Conservation (phyloP, 1,284 basidiomycete genomes). For the Ceratorhiza oryzae-sativae region DNA sequence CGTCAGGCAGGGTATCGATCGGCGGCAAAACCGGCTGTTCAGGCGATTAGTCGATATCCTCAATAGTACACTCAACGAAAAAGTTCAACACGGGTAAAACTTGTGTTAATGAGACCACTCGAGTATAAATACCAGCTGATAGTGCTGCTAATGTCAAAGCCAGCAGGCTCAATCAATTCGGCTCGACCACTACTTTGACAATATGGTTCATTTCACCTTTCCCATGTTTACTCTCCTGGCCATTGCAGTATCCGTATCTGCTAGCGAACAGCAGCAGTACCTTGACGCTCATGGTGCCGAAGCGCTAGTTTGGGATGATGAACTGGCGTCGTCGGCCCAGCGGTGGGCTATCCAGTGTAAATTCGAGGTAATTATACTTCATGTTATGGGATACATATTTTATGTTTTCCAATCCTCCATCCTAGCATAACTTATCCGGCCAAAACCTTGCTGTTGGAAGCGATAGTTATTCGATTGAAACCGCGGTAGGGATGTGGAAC, state of each 20-base stretch:
- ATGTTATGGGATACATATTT: too few species aligned
- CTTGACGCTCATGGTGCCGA: conserved; percentile 56
- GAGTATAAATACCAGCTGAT: too few species aligned
- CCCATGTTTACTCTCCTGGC: background rate
- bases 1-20: too few species aligned
- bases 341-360: conserved; percentile 60
- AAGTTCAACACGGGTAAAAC: too few species aligned
- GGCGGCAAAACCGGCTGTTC: too few species aligned
- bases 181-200: background rate
- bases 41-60: too few species aligned
- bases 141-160: too few species aligned
- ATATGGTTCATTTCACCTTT: conserved; percentile 19
- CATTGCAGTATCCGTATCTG: conserved; percentile 3
- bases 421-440: conserved; percentile 58
- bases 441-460: conserved; percentile 66
- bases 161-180: too few species aligned
- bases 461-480: conserved; percentile 46
- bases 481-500: conserved; percentile 33
- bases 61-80: background rate
- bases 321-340: conserved; percentile 56
- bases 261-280: conserved; percentile 19
- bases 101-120: too few species aligned
- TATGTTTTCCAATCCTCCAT: too few species aligned
- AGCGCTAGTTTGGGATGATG: conserved; percentile 57
- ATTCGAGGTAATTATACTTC: conserved; percentile 47